phyloP scores from a whole-genome alignment of 202 grass and related monocot species.

The Setaria italica region DNA sequence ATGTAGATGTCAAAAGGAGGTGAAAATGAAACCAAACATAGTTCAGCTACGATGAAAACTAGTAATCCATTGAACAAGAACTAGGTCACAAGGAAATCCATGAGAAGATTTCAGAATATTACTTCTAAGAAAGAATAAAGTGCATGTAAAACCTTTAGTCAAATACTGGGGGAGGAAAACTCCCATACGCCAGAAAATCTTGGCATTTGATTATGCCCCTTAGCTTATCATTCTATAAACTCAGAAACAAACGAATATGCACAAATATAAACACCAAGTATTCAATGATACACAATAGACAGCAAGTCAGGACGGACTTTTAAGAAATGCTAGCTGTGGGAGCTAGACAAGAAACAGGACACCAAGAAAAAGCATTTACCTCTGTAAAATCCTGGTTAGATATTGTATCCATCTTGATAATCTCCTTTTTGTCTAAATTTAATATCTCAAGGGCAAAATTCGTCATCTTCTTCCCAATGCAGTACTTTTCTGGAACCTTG shows the following conservation, averaged over 20 bases:
- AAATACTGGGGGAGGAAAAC: not conserved
- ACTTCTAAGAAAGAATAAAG: conserved; percentile 13
- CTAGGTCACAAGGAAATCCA: not conserved
- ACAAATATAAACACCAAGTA: conserved; percentile 6
- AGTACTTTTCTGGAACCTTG: conserved; percentile 81
- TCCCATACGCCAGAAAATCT: no score
- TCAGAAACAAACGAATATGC: not conserved
- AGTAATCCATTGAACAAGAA: conserved; percentile 24
- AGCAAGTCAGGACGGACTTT: conserved; percentile 25
- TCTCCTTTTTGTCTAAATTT: conserved; percentile 91
- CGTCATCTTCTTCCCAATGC: conserved; percentile 87
- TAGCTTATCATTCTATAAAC: not conserved
- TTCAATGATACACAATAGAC: conserved; percentile 3
- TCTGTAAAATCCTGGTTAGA: conserved; percentile 98
- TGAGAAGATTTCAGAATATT: not conserved
- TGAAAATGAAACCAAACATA: conserved; percentile 28
- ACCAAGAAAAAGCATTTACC: conserved; percentile 50
- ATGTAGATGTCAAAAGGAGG: conserved; percentile 39
- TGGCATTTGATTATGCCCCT: no score
- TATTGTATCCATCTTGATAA: conserved; percentile 85
- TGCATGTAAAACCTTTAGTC: not conserved
- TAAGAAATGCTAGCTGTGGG: not conserved
- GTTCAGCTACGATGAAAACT: conserved; percentile 9
- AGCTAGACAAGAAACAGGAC: not conserved
- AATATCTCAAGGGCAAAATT: conserved; percentile 89